Evolutionary conservation across 192 early-diverging fungal genomes (phyloP).

Genomic region (Funneliformis geosporum): DNA sequence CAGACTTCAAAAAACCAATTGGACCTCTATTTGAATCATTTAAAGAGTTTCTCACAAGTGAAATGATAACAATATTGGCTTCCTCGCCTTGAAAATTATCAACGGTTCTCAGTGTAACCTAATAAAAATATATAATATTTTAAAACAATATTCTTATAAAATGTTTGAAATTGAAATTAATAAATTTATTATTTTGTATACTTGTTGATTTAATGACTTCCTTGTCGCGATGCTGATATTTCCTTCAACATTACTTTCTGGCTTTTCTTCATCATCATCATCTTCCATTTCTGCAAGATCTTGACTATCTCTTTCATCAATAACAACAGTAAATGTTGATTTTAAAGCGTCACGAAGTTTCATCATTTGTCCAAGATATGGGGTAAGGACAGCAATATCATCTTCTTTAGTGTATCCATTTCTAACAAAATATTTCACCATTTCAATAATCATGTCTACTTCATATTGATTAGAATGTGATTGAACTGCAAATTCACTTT

Average conservation of each 20-base stretch:
- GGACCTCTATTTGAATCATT: conserved; percentile 24
- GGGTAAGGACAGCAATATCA: conserved; percentile 59
- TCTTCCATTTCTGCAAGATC: conserved; percentile 36
- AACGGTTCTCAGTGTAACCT: conserved; percentile 46
- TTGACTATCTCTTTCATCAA: conserved; percentile 46
- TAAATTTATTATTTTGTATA: not conserved
- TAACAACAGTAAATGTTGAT: conserved; percentile 34
- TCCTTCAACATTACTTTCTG: not conserved
- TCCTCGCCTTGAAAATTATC: conserved; percentile 55
- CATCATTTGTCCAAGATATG: conserved; percentile 55
- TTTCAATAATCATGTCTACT: conserved; percentile 50
- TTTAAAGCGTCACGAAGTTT: conserved; percentile 44
- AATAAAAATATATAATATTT: not conserved
- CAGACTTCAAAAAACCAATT: conserved; percentile 59
- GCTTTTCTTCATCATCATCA: not conserved
- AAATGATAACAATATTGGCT: conserved; percentile 47
- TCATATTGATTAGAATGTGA: conserved; percentile 54
- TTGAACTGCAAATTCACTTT: conserved; percentile 41
- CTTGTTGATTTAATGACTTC: conserved; percentile 3
- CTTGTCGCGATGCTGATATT: not conserved
- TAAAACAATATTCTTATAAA: not conserved
- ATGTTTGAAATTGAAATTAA: not conserved
- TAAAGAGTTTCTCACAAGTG: conserved; percentile 42
- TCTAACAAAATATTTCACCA: conserved; percentile 50
- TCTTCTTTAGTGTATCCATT: conserved; percentile 50